phyloP scores from a whole-genome alignment of 768 basidiomycete genomes.

The Hebeloma cylindrosporum region DNA sequence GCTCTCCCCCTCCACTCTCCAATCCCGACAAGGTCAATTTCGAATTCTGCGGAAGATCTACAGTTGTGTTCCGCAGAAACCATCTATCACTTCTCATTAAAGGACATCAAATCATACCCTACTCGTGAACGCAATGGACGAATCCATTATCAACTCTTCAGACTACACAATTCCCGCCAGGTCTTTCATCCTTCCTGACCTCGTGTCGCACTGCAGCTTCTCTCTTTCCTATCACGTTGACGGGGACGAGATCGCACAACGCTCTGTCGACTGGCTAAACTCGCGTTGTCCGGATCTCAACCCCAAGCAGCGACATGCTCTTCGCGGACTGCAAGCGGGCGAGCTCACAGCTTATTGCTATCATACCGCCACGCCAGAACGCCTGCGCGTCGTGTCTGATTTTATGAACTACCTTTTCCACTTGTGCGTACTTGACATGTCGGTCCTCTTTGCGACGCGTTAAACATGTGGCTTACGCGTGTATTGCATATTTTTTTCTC shows the following conservation, averaged over 20 bases:
- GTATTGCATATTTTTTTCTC: constrained; percentile 11
- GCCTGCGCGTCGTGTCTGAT: constrained; percentile 65
- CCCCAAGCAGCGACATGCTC: constrained; percentile 42
- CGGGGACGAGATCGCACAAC: constrained; percentile 45
- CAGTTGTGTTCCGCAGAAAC: no score
- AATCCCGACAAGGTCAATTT: no score
- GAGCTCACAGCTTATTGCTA: constrained; percentile 69
- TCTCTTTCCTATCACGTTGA: constrained; percentile 42
- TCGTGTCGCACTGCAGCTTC: constrained; percentile 52
- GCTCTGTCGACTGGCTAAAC: constrained; percentile 53
- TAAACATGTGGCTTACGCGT: constrained; percentile 13
- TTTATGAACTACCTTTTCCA: constrained; percentile 66
- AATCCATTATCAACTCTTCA: constrained; percentile 1
- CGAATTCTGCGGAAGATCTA: no score
- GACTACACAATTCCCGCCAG: constrained; percentile 25
- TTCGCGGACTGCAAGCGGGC: constrained; percentile 62
- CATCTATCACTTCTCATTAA: no score
- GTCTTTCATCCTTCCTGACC: constrained; percentile 54
- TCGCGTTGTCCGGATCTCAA: constrained; percentile 45
- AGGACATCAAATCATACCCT: no score
- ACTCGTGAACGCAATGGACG: no score
- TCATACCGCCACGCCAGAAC: constrained; percentile 50
- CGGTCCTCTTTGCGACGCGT: not conserved
- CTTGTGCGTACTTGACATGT: constrained; percentile 34
- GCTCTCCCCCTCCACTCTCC: no score